Base-by-base conservation (phyloP, 139 green algal species). In the Haematococcus lacustris region DNA sequence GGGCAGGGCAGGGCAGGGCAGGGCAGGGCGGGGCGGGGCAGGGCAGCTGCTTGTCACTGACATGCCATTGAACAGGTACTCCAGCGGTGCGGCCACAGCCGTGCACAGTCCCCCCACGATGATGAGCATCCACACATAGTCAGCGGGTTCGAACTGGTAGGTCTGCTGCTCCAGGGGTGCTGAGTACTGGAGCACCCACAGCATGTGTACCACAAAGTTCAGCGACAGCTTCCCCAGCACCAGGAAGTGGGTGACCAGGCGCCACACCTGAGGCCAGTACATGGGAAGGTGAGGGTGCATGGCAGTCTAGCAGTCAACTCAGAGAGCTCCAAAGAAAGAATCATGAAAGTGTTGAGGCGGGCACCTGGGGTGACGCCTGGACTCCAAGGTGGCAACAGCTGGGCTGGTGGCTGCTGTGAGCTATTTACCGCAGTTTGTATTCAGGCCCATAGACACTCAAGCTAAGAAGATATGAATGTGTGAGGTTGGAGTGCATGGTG, bases 121-220 rank as follows among this genome's bases (percentile, higher is more conserved):
- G 13, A 89, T 64, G 17, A 92, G 70, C 87, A 92, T 91, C 63
- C 50, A 87, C 0, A 92, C 39, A 59, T 85, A 91, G 80, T 87
- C 84, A n/a, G 84, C 87, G 39, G 82, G 87, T 13, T 84, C 57
- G 47, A 86, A 82, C 28, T 78, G 68, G 71, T 79, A 92, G 2
- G 76, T 87, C 47, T 84, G 59, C 2, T 28, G 43, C 79, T 92
- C 87, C 61, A 92, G 59, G 25, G 66, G 66, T 2, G 47, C 65
- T 32, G 76, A 72, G 59, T 91, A 84, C 69, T 80, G 71, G n/a
- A 85, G 23, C 3, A 90, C 51, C 73, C 79, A 87, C 28, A 87
- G 69, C 25, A 88, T 71, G 28, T 71, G 63, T 61, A 87, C 77
- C 23, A 90, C 2, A 51, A 82, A 83, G 30, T 43, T 59, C 66